Evolutionary conservation across 441 rosid genomes (phyloP).

Genomic region (California macrophylla): DNA sequence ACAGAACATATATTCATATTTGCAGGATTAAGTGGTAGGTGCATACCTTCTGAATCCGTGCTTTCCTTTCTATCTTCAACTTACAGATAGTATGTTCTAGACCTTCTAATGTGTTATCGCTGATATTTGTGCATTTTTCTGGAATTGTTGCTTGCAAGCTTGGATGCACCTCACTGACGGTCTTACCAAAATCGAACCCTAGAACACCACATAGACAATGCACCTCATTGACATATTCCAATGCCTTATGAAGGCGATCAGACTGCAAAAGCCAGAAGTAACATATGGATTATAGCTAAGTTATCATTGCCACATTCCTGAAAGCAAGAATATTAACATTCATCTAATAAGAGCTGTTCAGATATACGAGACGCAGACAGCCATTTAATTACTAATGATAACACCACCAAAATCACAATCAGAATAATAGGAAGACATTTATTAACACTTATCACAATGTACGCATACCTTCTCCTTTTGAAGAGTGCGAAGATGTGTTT

Average conservation of each 20-base stretch:
- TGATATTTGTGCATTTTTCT: slow-evolving; percentile 80
- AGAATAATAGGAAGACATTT: background rate
- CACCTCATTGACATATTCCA: slow-evolving; percentile 67
- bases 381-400: background rate
- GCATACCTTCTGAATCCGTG: slow-evolving; percentile 61
- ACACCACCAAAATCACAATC: background rate
- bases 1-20: slow-evolving; percentile 5
- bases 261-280: slow-evolving; percentile 46
- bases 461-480: slow-evolving; percentile 78
- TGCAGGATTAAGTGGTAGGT: background rate
- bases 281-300: background rate
- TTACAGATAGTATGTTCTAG: slow-evolving; percentile 56
- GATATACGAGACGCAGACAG: background rate
- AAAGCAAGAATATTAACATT: background rate
- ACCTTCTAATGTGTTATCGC: slow-evolving; percentile 68
- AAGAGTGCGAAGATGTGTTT: slow-evolving; percentile 65
- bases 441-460: background rate
- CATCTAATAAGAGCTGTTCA: background rate
- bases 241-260: slow-evolving; percentile 76
- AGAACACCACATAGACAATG: slow-evolving; percentile 80
- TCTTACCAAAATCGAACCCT: slow-evolving; percentile 71
- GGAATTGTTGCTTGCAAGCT: slow-evolving; percentile 57
- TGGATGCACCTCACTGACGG: slow-evolving; percentile 84
- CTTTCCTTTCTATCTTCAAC: slow-evolving; percentile 62
- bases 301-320: no score